Evolutionary conservation across 768 basidiomycete genomes (phyloP).

Genomic region (Lentinula sp.): DNA sequence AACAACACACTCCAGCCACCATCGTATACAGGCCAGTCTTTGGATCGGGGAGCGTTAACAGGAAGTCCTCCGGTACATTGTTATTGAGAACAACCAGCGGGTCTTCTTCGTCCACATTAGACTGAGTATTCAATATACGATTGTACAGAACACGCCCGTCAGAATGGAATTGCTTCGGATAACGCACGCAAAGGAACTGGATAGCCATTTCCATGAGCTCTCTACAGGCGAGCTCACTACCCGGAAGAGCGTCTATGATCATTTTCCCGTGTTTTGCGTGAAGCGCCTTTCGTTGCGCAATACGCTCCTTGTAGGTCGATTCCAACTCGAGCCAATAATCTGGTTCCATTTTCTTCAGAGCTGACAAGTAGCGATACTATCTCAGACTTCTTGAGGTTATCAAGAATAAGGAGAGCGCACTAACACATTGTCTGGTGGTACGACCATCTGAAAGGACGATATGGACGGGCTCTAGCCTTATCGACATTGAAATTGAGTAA

Average conservation of each 20-base stretch:
- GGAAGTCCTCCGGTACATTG: conserved; percentile 48
- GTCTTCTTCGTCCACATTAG: conserved; percentile 21
- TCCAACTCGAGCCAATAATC: conserved; percentile 57
- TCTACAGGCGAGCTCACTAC: conserved; percentile 39
- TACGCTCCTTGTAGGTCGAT: conserved; percentile 39
- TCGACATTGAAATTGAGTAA: conserved; percentile 36
- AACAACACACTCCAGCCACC: conserved; percentile 39
- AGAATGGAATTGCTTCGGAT: conserved; percentile 45
- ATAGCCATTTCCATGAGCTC: conserved; percentile 54
- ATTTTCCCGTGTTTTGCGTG: conserved; percentile 30
- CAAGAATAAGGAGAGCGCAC: conserved; percentile 7
- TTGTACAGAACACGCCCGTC: conserved; percentile 32
- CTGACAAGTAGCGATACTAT: conserved; percentile 16
- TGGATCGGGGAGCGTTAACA: conserved; percentile 34
- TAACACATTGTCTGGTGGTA: conserved; percentile 54
- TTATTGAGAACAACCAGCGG: conserved; percentile 41
- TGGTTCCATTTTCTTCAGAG: conserved; percentile 41
- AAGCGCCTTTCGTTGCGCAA: conserved; percentile 35
- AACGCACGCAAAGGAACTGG: conserved; percentile 51
- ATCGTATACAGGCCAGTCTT: conserved; percentile 37
- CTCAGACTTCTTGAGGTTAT: not conserved
- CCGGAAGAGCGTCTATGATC: conserved; percentile 41
- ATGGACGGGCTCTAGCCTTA: conserved; percentile 40
- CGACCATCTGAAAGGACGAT: conserved; percentile 50
- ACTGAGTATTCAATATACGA: conserved; percentile 28